Percentiles rank a stretch among this genome's conserved stretches.
Evolutionary conservation across 2,329 filamentous ascomycete genomes (phyloP).

Genomic region (Mariannaea elegans): DNA sequence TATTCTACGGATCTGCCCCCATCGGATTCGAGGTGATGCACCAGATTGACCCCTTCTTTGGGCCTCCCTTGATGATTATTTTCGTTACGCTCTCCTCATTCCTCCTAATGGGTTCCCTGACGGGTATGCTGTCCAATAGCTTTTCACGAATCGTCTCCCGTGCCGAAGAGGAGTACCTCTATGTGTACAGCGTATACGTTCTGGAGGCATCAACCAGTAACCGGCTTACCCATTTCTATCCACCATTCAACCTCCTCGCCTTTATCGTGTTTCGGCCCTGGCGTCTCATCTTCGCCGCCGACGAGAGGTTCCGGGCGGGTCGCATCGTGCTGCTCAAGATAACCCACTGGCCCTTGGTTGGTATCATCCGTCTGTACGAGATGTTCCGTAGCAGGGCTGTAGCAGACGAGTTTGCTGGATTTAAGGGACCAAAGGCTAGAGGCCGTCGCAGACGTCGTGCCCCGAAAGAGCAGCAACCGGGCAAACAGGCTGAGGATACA

Average conservation of each 20-base stretch:
- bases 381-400: constrained; percentile 52
- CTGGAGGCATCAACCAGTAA: constrained; percentile 74
- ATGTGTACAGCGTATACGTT: constrained; percentile 75
- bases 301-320: constrained; percentile 67
- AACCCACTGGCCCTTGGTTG: constrained; percentile 74
- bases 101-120: constrained; percentile 79
- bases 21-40: constrained; percentile 77
- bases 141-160: constrained; percentile 72
- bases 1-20: constrained; percentile 81
- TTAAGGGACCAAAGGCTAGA: constrained; percentile 55
- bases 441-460: constrained; percentile 31
- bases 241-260: constrained; percentile 78
- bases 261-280: constrained; percentile 77
- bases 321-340: constrained; percentile 70
- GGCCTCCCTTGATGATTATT: constrained; percentile 71
- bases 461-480: constrained; percentile 29
- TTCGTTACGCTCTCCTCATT: constrained; percentile 83
- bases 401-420: constrained; percentile 56
- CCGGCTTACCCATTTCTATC: constrained; percentile 74
- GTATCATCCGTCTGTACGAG: constrained; percentile 75
- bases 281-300: constrained; percentile 71
- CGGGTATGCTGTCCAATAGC: constrained; percentile 80
- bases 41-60: constrained; percentile 66
- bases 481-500: constrained; percentile 50
- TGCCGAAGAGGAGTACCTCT: constrained; percentile 79